These are phyloP conservation scores for Curvularia eragrostidis DNA, from an alignment of 2,329 filamentous ascomycete genomes.

Conservation along the genomic window DNA sequence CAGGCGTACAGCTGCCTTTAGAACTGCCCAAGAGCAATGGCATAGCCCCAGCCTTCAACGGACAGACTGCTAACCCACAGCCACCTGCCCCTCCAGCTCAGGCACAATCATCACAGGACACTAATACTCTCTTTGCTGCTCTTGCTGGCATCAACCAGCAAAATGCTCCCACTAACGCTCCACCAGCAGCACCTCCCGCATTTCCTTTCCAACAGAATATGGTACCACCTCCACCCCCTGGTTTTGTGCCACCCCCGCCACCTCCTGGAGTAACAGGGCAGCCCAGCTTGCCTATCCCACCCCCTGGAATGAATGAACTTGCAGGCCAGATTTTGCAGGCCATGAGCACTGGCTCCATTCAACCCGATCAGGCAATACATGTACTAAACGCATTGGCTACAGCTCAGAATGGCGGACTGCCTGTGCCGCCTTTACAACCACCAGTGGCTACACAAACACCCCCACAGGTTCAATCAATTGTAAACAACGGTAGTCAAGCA, in stretches of 20 bases:
- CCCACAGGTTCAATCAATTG: conserved; percentile 22
- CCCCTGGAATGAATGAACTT: conserved; percentile 36
- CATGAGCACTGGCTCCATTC: conserved; percentile 42
- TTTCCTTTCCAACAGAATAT: conserved; percentile 40
- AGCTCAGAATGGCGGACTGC: conserved; percentile 33
- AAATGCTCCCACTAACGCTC: conserved; percentile 38
- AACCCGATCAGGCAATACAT: conserved; percentile 45
- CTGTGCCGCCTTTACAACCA: conserved; percentile 38
- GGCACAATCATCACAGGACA: conserved; percentile 34
- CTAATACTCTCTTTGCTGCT: conserved; percentile 43
- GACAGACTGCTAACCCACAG: conserved; percentile 43
- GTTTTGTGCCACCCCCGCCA: conserved; percentile 42
- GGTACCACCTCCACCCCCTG: conserved; percentile 42
- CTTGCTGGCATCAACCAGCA: conserved; percentile 43
- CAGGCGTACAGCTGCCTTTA: conserved; percentile 34
- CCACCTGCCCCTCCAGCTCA: conserved; percentile 27
- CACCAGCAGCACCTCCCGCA: conserved; percentile 30
- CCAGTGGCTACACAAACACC: conserved; percentile 24
- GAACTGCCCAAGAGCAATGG: conserved; percentile 39
- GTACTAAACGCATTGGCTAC: conserved; percentile 41
- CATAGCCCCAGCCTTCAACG: conserved; percentile 25
- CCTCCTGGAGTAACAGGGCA: conserved; percentile 32
- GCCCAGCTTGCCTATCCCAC: conserved; percentile 33
- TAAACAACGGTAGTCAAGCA: conserved; percentile 30
- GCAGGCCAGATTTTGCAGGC: conserved; percentile 44